Conservation (phyloP, 306 rosid genomes). For the Sicyos edulis region DNA sequence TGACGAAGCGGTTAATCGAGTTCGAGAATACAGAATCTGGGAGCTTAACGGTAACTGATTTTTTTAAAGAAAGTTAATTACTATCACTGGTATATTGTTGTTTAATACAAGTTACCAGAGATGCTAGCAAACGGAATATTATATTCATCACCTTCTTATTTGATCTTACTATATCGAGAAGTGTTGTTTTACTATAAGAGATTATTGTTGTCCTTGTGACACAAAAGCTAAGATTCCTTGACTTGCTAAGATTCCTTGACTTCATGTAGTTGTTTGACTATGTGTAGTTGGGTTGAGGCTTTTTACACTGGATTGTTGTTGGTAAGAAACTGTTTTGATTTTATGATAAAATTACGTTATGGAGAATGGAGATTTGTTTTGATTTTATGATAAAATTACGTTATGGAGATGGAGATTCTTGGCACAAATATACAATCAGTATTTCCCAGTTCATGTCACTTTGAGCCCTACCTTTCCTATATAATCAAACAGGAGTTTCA, state of each 20-base stretch:
- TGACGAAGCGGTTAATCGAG: conserved; percentile 78
- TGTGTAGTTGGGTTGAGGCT: background rate
- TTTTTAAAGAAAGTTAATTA: background rate
- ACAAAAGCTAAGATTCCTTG: background rate
- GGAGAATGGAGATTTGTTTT: background rate
- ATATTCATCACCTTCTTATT: background rate
- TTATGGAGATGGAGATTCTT: background rate
- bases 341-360: background rate
- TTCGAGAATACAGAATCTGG: conserved; percentile 85
- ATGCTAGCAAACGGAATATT: background rate
- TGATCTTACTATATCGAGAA: background rate
- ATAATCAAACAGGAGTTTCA: background rate
- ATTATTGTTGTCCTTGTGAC: background rate
- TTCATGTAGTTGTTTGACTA: background rate
- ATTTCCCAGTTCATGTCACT: background rate
- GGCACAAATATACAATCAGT: background rate
- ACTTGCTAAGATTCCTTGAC: conserved; percentile 3
- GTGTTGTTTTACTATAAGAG: background rate
- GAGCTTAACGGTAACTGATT: conserved; percentile 63
- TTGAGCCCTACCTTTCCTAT: background rate
- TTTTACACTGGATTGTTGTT: conserved; percentile 8
- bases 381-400: background rate
- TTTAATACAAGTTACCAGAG: background rate
- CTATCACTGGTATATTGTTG: background rate
- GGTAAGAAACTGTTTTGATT: background rate